These are phyloP conservation scores for Aspergillus conjunctus DNA, from an alignment of 495 filamentous ascomycete species.

Conservation along the genomic window DNA sequence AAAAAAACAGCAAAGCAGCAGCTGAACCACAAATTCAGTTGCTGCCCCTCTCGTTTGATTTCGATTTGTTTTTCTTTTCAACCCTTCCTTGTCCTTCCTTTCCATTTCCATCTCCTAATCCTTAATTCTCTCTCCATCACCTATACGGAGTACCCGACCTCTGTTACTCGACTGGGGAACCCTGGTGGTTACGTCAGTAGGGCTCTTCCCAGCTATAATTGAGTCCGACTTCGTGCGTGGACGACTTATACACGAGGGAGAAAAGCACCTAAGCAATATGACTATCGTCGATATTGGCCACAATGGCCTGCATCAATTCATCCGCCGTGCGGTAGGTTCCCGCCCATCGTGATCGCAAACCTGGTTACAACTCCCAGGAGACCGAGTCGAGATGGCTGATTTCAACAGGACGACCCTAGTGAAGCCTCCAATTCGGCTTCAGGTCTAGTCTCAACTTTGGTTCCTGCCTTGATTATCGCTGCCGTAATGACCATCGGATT, in stretches of 20 bases:
- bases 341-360: neutral
- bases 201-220: too few species aligned
- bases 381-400: slow-evolving; percentile 20
- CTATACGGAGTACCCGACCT: too few species aligned
- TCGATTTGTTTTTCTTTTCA: slow-evolving; percentile 5
- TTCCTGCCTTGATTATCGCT: slow-evolving; percentile 67
- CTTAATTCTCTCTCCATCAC: neutral
- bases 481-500: slow-evolving; percentile 68
- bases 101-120: neutral
- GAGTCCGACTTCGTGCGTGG: too few species aligned
- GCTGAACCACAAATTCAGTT: slow-evolving; percentile 3
- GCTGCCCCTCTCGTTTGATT: slow-evolving; percentile 14
- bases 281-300: slow-evolving; percentile 28
- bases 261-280: slow-evolving; percentile 28
- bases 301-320: slow-evolving; percentile 31
- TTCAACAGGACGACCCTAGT: slow-evolving; percentile 23
- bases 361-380: neutral
- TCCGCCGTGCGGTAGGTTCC: slow-evolving; percentile 30
- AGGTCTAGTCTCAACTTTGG: slow-evolving; percentile 69
- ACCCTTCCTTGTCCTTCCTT: neutral
- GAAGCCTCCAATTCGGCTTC: slow-evolving; percentile 50
- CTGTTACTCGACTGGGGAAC: neutral
- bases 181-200: neutral
- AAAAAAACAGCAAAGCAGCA: neutral
- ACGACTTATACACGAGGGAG: neutral